Percentiles rank a stretch among this genome's conserved stretches.
Evolutionary conservation across 805 yeast species (phyloP).

Genomic region (Saturnispora dispora): DNA sequence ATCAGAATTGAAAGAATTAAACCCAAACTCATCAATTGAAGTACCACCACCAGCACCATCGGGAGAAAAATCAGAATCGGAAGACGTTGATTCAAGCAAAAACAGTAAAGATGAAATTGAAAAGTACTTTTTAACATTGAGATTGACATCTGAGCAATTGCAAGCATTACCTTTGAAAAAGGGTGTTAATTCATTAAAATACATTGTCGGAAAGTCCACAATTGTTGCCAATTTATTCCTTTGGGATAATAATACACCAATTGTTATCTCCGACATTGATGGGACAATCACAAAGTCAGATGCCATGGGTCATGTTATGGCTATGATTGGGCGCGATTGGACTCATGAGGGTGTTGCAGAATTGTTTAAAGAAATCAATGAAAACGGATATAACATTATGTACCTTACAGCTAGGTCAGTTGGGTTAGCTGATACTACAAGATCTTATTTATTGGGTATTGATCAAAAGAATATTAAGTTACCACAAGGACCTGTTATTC

Average conservation of each 20-base stretch:
- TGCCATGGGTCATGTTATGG: slow-evolving; percentile 91
- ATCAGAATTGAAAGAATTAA: slow-evolving; percentile 9
- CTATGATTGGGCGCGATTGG: slow-evolving; percentile 95
- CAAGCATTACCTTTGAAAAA: slow-evolving; percentile 59
- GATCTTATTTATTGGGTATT: slow-evolving; percentile 72
- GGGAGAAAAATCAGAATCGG: not conserved
- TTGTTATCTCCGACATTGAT: slow-evolving; percentile 94
- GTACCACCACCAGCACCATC: not conserved
- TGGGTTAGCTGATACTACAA: slow-evolving; percentile 88
- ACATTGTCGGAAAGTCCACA: slow-evolving; percentile 76
- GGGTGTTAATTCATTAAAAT: slow-evolving; percentile 73
- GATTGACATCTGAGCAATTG: slow-evolving; percentile 87
- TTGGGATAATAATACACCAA: slow-evolving; percentile 80
- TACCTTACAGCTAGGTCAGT: slow-evolving; percentile 92
- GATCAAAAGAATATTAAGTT: slow-evolving; percentile 64
- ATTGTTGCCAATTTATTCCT: slow-evolving; percentile 65
- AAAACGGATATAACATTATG: slow-evolving; percentile 88
- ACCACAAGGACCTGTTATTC: slow-evolving; percentile 88
- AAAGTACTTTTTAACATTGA: slow-evolving; percentile 69
- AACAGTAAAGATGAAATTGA: slow-evolving; percentile 15
- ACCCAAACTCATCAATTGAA: not conserved
- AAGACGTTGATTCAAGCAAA: not conserved
- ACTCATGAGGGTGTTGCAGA: slow-evolving; percentile 94
- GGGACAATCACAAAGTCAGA: slow-evolving; percentile 97
- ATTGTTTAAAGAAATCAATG: slow-evolving; percentile 74